A percentile compares a stretch with the other conserved stretches of the same genome.
These are phyloP conservation scores for Solanum corneliomulleri DNA, from an alignment of 257 asterid genomes.

Conservation along the genomic window DNA sequence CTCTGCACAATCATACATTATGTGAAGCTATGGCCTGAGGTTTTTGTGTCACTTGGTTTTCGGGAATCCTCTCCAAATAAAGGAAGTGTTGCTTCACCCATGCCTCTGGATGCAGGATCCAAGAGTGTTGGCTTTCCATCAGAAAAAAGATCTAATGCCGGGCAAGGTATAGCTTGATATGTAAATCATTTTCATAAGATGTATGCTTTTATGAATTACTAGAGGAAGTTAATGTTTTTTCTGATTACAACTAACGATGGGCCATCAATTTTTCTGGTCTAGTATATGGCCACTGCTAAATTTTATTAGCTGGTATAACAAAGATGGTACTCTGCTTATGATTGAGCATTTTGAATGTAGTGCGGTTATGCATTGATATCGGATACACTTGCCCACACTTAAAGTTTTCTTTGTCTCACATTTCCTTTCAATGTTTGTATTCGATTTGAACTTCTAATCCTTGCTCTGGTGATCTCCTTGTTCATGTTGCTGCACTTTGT, in stretches of 20 bases:
- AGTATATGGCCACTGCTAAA: background rate
- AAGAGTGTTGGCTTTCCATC: slow-evolving; percentile 8
- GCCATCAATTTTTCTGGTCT: background rate
- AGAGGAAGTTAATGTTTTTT: background rate
- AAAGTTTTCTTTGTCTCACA: background rate
- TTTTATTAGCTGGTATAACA: background rate
- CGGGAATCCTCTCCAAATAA: slow-evolving; percentile 21
- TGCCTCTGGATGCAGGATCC: slow-evolving; percentile 14
- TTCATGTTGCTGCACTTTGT: slow-evolving; percentile 1
- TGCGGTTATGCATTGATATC: background rate
- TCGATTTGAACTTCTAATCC: background rate
- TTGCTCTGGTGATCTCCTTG: background rate
- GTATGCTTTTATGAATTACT: background rate
- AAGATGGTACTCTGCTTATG: background rate
- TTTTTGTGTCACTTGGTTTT: slow-evolving; percentile 68
- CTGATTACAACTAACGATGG: background rate
- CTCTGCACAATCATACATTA: slow-evolving; percentile 54
- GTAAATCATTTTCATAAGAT: background rate
- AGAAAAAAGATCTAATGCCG: slow-evolving; percentile 9
- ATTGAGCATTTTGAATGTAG: background rate
- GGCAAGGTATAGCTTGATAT: slow-evolving; percentile 34
- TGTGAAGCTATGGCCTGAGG: slow-evolving; percentile 60
- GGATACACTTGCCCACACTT: background rate
- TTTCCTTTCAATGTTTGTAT: background rate
- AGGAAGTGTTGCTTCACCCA: slow-evolving; percentile 15